Percentiles rank a stretch among this genome's conserved stretches.
phyloP scores from a whole-genome alignment of 345 rosid species.

The Microcos paniculata region DNA sequence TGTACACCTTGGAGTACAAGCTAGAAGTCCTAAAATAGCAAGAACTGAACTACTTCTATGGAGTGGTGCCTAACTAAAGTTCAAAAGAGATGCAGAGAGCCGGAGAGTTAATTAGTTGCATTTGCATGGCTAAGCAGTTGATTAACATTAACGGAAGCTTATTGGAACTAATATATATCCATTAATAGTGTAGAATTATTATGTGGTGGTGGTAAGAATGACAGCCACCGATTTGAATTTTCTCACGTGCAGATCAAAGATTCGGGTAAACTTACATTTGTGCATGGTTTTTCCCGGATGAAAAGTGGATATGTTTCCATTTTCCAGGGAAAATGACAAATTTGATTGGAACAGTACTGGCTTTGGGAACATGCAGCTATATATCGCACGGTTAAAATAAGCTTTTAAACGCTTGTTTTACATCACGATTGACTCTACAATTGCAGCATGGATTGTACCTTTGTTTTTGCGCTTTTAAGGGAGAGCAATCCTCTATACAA shows the following conservation, averaged over 20 bases:
- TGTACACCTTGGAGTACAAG: too few species aligned
- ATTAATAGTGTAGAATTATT: too few species aligned
- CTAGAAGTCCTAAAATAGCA: not conserved
- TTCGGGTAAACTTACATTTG: not conserved
- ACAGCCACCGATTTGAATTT: conserved; percentile 1
- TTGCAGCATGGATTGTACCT: not conserved
- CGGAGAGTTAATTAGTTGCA: too few species aligned
- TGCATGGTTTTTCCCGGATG: conserved; percentile 13
- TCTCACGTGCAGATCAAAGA: conserved; percentile 22
- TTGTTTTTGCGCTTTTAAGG: conserved; percentile 10
- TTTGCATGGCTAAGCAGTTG: too few species aligned
- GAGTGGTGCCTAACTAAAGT: not conserved
- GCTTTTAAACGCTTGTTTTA: not conserved
- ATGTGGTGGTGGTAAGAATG: not conserved
- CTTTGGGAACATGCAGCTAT: not conserved
- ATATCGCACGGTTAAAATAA: conserved; percentile 30
- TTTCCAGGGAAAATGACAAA: conserved; percentile 32
- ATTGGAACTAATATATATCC: too few species aligned
- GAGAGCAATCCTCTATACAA: not conserved
- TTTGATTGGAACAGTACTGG: conserved; percentile 16
- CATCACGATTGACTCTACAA: not conserved
- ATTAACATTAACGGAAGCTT: too few species aligned
- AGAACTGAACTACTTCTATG: not conserved
- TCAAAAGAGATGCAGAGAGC: not conserved
- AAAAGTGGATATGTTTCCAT: conserved; percentile 31